Base-by-base conservation (phyloP, 805 yeast species). In the Myxozyma neglecta region DNA sequence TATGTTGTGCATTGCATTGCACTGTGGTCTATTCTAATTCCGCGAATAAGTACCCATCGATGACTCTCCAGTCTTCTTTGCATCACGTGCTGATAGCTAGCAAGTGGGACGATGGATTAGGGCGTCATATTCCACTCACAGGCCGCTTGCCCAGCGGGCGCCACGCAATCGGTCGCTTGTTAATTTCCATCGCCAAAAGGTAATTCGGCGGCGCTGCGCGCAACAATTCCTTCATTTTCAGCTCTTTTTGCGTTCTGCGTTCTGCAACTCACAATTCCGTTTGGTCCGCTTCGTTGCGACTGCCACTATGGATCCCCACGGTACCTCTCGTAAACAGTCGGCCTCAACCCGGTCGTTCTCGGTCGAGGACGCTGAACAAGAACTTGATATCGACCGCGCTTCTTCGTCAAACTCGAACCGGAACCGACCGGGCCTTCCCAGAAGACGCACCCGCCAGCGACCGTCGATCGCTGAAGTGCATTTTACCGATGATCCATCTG, bases 381-480 rank as follows among this genome's bases (percentile, higher is more conserved):
- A 63, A 58, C 45, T 63, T 29, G 57, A 40, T 13, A 36, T 20
- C 18, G 61, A 60, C 29, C 56, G 57, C 29, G 60, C 37, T 6
- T 40, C 61, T 9, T 51, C 63, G 16, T 16, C 57, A 10, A 46
- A 53, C 39, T 61, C 59, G 29, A 46, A 53, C 39, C 63, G 61
- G 29, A 44, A 44, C 45, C 46, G 64, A 2, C 47, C 56, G 2
- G 14, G 46, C 16, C 36, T 46, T 5, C 56, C 66, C 7, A 11
- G 55, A 9, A 42, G 63, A 29, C 60, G 66, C 34, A 48, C 60
- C 24, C 61, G 60, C 32, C 53, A 40, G 56, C 49, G 67, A 11
- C 66, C 66, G 11, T 35, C 66, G 11, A 16, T 64, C 20, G 63
- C 66, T 1, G 66, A 63, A 20, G 67, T 64, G 29, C 66, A 61